Percentiles rank a stretch among this genome's conserved stretches.
Conservation (phyloP, 2,329 filamentous ascomycete genomes). For the Knufia fluminis region DNA sequence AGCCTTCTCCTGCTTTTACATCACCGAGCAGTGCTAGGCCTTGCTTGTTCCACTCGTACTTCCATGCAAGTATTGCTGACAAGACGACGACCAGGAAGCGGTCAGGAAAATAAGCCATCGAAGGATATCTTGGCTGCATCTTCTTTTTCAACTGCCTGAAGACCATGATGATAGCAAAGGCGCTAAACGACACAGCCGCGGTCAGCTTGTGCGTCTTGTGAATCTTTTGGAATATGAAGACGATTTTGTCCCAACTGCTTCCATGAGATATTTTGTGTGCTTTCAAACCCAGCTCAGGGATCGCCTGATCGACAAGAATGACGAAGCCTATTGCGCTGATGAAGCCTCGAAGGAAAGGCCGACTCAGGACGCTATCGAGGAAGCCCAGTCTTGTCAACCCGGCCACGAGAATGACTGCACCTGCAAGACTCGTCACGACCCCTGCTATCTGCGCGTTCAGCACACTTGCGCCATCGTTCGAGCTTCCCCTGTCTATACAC, state of each 20-base stretch:
- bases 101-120: slow-evolving; percentile 81
- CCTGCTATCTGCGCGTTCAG: slow-evolving; percentile 78
- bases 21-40: slow-evolving; percentile 78
- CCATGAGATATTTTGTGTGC: slow-evolving; percentile 61
- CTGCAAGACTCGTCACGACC: slow-evolving; percentile 77
- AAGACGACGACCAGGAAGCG: slow-evolving; percentile 81
- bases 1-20: slow-evolving; percentile 61
- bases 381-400: slow-evolving; percentile 82
- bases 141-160: slow-evolving; percentile 71
- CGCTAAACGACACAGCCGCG: slow-evolving; percentile 63
- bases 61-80: slow-evolving; percentile 70
- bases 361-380: slow-evolving; percentile 84
- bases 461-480: slow-evolving; percentile 56
- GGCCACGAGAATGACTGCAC: slow-evolving; percentile 77
- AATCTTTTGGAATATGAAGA: slow-evolving; percentile 64
- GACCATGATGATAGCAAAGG: slow-evolving; percentile 85
- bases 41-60: slow-evolving; percentile 64
- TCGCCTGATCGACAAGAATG: slow-evolving; percentile 88
- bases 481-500: slow-evolving; percentile 60
- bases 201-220: slow-evolving; percentile 64
- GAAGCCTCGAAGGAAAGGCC: slow-evolving; percentile 87
- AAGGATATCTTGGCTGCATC: slow-evolving; percentile 68
- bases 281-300: slow-evolving; percentile 76
- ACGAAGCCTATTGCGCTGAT: slow-evolving; percentile 96
- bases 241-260: slow-evolving; percentile 75